A percentile compares a stretch with the other conserved stretches of the same genome.
These are phyloP conservation scores for Pseudonectria foliicola DNA, from an alignment of 2,329 filamentous ascomycete genomes.

Conservation along the genomic window DNA sequence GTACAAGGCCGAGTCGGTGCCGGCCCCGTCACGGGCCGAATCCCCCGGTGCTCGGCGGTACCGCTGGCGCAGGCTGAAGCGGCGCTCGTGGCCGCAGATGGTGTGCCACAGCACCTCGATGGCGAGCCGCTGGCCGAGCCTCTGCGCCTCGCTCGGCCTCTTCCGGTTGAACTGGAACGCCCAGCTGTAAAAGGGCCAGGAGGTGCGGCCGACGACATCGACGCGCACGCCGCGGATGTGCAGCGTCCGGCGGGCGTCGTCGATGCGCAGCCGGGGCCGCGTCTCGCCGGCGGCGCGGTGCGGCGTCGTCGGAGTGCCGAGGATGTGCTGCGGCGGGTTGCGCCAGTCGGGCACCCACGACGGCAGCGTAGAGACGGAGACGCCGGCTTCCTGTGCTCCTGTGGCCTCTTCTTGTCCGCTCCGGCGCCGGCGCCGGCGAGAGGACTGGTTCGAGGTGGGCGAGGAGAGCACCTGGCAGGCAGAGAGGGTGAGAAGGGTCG, in stretches of 20 bases:
- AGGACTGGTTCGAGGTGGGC: too few relatives aligned
- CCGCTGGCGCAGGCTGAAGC: constrained; percentile 18
- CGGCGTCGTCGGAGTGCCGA: constrained; percentile 25
- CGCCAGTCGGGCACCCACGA: constrained; percentile 35
- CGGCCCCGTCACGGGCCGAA: too few relatives aligned
- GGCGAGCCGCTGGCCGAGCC: constrained; percentile 9
- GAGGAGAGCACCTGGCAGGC: too few relatives aligned
- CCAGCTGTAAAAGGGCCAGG: constrained; percentile 24
- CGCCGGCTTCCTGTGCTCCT: too few relatives aligned
- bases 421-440: too few relatives aligned
- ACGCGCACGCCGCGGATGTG: constrained; percentile 23
- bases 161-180: constrained; percentile 23
- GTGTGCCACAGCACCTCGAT: constrained; percentile 24
- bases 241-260: constrained; percentile 15
- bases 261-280: constrained; percentile 20
- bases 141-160: too few relatives aligned
- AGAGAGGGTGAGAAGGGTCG: constrained; percentile 24
- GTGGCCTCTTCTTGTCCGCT: constrained; percentile 6
- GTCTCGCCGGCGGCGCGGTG: constrained; percentile 24
- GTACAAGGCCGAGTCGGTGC: constrained; percentile 23
- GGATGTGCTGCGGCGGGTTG: constrained; percentile 24
- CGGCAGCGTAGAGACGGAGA: too few relatives aligned
- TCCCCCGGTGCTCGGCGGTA: too few relatives aligned
- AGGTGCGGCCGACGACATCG: constrained; percentile 18
- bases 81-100: constrained; percentile 17